These are phyloP conservation scores for Acanthamoeba sp. DNA, from an alignment of 208 protist genomes.

Conservation along the genomic window DNA sequence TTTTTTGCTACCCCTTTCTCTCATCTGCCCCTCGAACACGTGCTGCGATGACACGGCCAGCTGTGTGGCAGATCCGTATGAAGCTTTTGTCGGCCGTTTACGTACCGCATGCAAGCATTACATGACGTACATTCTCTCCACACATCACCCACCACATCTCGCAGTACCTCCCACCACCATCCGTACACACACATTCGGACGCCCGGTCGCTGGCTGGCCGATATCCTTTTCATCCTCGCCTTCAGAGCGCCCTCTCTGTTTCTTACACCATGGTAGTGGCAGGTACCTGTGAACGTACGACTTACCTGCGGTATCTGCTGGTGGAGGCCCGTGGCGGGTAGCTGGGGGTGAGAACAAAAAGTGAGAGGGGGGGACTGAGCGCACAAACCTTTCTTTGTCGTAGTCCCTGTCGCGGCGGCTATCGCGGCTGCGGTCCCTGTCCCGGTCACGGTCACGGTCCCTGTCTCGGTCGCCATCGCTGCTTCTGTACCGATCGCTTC, in stretches of 20 bases:
- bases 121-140: background rate
- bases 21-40: no score
- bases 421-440: conserved; percentile 48
- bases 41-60: background rate
- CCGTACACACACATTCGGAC: background rate
- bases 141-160: no score
- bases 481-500: background rate
- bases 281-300: conserved; percentile 48
- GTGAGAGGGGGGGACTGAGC: background rate
- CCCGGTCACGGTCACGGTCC: background rate
- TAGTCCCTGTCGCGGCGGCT: conserved; percentile 55
- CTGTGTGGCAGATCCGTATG: background rate
- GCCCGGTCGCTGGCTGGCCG: background rate
- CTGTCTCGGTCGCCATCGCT: conserved; percentile 5
- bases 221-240: background rate
- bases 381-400: conserved; percentile 20
- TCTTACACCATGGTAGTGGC: conserved; percentile 23
- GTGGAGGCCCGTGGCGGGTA: background rate
- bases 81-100: background rate
- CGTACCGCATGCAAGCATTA: conserved; percentile 15
- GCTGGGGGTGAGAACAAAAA: background rate
- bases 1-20: background rate
- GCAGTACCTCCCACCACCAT: background rate
- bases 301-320: conserved; percentile 71
- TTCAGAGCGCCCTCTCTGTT: background rate